A percentile compares a stretch with the other conserved stretches of the same genome.
phyloP scores from a whole-genome alignment of 192 early-diverging fungal genomes.

The Podila epigama region DNA sequence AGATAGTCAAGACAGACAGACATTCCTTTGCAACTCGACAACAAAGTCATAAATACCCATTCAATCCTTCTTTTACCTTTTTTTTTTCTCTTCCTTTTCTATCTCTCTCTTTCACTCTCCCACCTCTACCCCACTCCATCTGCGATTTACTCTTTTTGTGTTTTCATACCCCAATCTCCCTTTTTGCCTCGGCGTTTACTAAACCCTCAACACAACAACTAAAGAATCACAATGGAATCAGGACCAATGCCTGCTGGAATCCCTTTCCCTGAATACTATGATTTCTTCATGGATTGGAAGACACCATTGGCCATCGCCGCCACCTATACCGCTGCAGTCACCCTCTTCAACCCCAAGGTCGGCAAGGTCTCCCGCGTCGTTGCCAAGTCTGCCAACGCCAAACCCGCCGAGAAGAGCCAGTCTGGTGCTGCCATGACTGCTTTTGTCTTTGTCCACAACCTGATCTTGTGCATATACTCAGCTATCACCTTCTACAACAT shows the following conservation, averaged over 20 bases:
- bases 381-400: slow-evolving; percentile 56
- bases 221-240: slow-evolving; percentile 23
- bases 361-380: slow-evolving; percentile 63
- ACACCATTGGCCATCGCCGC: slow-evolving; percentile 64
- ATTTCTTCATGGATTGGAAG: slow-evolving; percentile 75
- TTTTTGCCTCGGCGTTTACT: not conserved
- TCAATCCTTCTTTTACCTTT: not conserved
- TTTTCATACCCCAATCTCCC: not conserved
- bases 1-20: too few species aligned
- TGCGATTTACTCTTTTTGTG: not conserved
- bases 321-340: slow-evolving; percentile 56
- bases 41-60: not conserved
- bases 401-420: slow-evolving; percentile 36
- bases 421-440: slow-evolving; percentile 67
- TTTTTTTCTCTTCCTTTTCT: not conserved
- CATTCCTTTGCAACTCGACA: too few species aligned
- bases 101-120: not conserved
- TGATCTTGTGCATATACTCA: slow-evolving; percentile 73
- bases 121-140: not conserved
- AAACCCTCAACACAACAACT: not conserved
- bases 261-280: slow-evolving; percentile 74
- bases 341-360: slow-evolving; percentile 57
- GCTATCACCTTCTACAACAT: slow-evolving; percentile 72
- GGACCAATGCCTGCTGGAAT: slow-evolving; percentile 57
- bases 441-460: slow-evolving; percentile 82